Conservation (phyloP, 257 asterid species). For the Misopates orontium region DNA sequence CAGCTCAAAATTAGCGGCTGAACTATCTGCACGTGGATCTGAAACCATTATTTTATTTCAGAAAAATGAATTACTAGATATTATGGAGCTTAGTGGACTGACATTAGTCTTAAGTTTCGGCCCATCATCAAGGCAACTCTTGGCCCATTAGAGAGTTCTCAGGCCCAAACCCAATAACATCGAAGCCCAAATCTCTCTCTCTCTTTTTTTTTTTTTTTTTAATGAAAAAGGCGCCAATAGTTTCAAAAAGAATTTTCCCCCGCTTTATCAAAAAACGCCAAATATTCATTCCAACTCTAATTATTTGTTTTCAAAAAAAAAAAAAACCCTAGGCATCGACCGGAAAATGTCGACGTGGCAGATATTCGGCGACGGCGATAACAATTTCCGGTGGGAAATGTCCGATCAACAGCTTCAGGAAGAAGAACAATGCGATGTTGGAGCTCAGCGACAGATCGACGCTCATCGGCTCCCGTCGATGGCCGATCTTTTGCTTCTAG, state of each 20-base stretch:
- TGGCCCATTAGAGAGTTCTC: too few species aligned
- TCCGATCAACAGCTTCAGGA: slow-evolving; percentile 35
- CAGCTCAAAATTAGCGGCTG: too few species aligned
- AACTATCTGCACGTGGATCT: too few species aligned
- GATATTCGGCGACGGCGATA: slow-evolving; percentile 56
- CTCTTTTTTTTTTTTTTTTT: too few species aligned
- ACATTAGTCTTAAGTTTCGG: neutral
- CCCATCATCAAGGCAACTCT: too few species aligned
- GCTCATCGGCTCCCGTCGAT: slow-evolving; percentile 74
- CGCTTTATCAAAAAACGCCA: slow-evolving; percentile 27
- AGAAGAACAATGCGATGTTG: slow-evolving; percentile 31
- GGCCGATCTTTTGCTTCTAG: slow-evolving; percentile 82
- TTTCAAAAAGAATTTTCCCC: slow-evolving; percentile 33
- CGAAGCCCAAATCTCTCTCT: slow-evolving; percentile 16
- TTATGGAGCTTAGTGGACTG: neutral
- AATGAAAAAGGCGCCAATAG: slow-evolving; percentile 23
- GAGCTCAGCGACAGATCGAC: slow-evolving; percentile 29
- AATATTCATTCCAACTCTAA: neutral
- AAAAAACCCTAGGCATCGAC: slow-evolving; percentile 42
- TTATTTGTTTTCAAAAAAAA: slow-evolving; percentile 23
- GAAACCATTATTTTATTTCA: too few species aligned
- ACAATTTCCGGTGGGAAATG: slow-evolving; percentile 61
- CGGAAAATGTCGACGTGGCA: slow-evolving; percentile 82
- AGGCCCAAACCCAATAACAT: neutral
- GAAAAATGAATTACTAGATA: neutral